Conservation (phyloP, 148 eudicot genomes). For the Heliamphora exappendiculata region DNA sequence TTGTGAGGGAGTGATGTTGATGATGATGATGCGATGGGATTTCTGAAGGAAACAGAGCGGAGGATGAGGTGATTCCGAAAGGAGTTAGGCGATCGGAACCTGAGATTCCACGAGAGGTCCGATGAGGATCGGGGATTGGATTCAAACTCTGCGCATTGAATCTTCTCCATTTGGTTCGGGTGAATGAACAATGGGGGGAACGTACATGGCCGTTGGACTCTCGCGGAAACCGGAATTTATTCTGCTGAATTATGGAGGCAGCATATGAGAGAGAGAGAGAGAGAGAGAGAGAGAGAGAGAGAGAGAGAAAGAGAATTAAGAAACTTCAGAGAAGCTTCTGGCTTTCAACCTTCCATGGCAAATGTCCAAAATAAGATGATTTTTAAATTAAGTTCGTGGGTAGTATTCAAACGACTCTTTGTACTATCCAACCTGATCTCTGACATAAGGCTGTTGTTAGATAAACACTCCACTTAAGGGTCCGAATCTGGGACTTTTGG, state of each 20-base stretch:
- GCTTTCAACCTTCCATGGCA: not conserved
- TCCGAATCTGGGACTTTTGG: too few species aligned
- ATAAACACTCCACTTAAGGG: too few species aligned
- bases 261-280: not conserved
- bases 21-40: not conserved
- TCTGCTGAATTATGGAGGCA: not conserved
- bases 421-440: too few species aligned
- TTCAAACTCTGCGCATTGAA: not conserved
- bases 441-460: too few species aligned
- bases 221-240: not conserved
- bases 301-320: not conserved
- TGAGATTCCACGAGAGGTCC: not conserved
- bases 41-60: not conserved
- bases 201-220: not conserved
- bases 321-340: constrained; percentile 1
- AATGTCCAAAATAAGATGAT: too few species aligned
- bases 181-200: not conserved
- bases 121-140: not conserved
- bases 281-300: not conserved
- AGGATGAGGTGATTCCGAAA: constrained; percentile 29
- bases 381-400: too few species aligned
- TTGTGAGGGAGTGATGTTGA: too few species aligned
- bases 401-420: too few species aligned
- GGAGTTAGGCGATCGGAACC: constrained; percentile 67
- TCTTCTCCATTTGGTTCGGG: not conserved